A percentile compares a stretch with the other conserved stretches of the same genome.
Evolutionary conservation across 345 rosid genomes (phyloP).

Genomic region (Populus ilicifolia): DNA sequence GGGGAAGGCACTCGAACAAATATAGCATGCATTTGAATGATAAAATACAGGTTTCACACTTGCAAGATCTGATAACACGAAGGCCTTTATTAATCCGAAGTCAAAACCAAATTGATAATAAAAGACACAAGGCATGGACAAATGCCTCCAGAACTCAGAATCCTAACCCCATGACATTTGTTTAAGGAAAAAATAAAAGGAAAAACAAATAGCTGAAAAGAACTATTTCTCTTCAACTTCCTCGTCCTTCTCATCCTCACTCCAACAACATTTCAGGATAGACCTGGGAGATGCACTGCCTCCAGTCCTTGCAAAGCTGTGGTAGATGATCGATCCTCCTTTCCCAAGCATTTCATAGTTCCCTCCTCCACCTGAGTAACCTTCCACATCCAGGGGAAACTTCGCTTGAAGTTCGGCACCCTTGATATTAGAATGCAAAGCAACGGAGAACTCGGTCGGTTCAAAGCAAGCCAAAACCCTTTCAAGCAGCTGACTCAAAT

Average conservation of each 20-base stretch:
- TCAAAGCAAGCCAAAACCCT: conserved; percentile 59
- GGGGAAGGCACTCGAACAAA: too few species aligned
- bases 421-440: conserved; percentile 45
- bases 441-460: conserved; percentile 58
- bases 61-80: not conserved
- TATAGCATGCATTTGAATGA: not conserved
- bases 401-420: conserved; percentile 19
- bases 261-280: conserved; percentile 50
- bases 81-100: not conserved
- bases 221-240: conserved; percentile 20
- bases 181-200: not conserved
- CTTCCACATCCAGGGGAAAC: conserved; percentile 38
- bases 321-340: conserved; percentile 54
- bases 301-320: conserved; percentile 36
- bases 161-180: not conserved
- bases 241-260: conserved; percentile 51
- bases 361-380: conserved; percentile 46
- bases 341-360: conserved; percentile 47
- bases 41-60: not conserved
- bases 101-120: not conserved
- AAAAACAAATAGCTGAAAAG: not conserved
- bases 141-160: not conserved
- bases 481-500: conserved; percentile 40
- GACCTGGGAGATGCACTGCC: conserved; percentile 46
- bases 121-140: not conserved